Evolutionary conservation across 2,329 filamentous ascomycete genomes (phyloP), one percentile per base, ranked within the genome.

Genomic region (Penicillium sclerotigenum): DNA sequence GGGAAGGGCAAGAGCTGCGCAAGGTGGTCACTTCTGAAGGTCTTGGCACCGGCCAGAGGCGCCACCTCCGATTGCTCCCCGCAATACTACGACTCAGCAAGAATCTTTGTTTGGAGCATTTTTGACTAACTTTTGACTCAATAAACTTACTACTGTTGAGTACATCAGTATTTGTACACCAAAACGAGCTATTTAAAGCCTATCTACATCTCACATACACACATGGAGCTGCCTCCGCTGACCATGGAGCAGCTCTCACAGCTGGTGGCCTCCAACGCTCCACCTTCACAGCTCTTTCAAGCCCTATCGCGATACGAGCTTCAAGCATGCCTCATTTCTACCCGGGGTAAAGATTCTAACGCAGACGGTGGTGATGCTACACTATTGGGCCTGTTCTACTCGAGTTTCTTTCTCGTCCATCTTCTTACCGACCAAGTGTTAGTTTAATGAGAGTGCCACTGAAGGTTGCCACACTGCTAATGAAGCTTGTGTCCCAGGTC

Each of bases 11-110:
- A 60, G 64, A 72, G 71, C 69, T 73, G 64, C 69, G 71, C 72
- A 72, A 75, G 73, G 72, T 75, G 73, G 72, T 75, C 73, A 72
- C 70, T 74, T 73, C 65, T 62, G 60, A 59, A 59, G 64, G 66
- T 65, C 73, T 75, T 75, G 73, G 73, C 73, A 60, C 58, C 62
- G 63, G 63, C 58, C 59, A 65, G 59, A 62, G 53, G 57, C 47
- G 58, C 57, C 56, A 62, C 65, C 66, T 69, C 69, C 67, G 66
- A 63, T 57, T 63, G 56, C 64, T 70, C 69, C 70, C 70, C 69
- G 67, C 69, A 70, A 62, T 57, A 50, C 56, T 46, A 38, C 54
- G 22, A 55, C 47, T 58, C 40, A 55, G 24, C 42, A 51, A 29
- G 33, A 16, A 22, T 40, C 24, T 51, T 38, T 37, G 43, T 34